Conservation (phyloP, 1,139 yeast species). For the Yamadazyma atlantica region DNA sequence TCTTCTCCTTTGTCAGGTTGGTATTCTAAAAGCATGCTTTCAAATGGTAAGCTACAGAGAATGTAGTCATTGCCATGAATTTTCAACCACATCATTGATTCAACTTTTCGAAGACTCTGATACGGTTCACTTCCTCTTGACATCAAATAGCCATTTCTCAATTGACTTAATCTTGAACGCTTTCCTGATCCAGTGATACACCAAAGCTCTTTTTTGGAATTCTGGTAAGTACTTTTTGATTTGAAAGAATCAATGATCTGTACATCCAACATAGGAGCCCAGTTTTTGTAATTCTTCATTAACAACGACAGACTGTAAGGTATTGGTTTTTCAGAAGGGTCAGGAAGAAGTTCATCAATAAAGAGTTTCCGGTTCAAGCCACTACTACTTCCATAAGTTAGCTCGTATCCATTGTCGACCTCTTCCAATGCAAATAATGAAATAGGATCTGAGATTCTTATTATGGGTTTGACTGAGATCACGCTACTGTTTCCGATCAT, state of each 20-base stretch:
- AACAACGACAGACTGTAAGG: conserved; percentile 14
- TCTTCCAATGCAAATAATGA: conserved; percentile 33
- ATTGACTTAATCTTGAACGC: conserved; percentile 36
- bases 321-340: conserved; percentile 11
- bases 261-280: conserved; percentile 52
- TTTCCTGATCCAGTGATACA: conserved; percentile 44
- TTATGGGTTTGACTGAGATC: conserved; percentile 19
- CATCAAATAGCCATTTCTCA: conserved; percentile 40
- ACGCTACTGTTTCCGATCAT: conserved; percentile 16
- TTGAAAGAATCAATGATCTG: conserved; percentile 30
- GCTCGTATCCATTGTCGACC: conserved; percentile 16
- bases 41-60: conserved; percentile 38
- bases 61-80: conserved; percentile 22
- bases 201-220: conserved; percentile 44
- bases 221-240: conserved; percentile 17
- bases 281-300: conserved; percentile 33
- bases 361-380: conserved; percentile 34
- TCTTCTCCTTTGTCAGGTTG: conserved; percentile 18
- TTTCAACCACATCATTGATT: conserved; percentile 18
- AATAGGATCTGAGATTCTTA: conserved; percentile 31
- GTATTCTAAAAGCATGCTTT: conserved; percentile 35
- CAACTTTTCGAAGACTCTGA: conserved; percentile 30
- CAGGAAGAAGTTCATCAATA: conserved; percentile 15
- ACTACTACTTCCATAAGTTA: conserved; percentile 34
- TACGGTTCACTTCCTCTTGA: conserved; percentile 26